Percentiles rank a stretch among this genome's conserved stretches.
Conservation (phyloP, 345 rosid species). For the Ceriops decandra region DNA sequence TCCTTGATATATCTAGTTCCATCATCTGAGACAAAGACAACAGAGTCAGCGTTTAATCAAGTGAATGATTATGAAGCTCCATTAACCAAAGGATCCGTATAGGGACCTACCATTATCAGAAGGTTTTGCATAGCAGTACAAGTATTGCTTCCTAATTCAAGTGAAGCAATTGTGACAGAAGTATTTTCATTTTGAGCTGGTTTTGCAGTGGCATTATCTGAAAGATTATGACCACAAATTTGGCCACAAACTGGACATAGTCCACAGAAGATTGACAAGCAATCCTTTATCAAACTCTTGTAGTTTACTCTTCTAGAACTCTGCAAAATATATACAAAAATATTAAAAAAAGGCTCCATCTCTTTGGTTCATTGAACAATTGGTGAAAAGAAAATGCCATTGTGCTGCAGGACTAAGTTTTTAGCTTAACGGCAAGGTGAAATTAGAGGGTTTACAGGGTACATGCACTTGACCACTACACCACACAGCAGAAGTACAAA, state of each 20-base stretch:
- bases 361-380: background rate
- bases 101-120: constrained; percentile 45
- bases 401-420: background rate
- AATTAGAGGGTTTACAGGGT: background rate
- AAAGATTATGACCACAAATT: constrained; percentile 9
- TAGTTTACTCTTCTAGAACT: constrained; percentile 68
- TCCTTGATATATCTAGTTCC: constrained; percentile 72
- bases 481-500: background rate
- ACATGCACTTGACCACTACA: background rate
- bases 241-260: constrained; percentile 31
- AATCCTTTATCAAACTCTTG: constrained; percentile 63
- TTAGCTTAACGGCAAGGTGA: background rate
- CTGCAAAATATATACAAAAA: constrained; percentile 35
- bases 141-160: constrained; percentile 44
- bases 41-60: background rate
- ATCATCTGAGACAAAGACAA: constrained; percentile 48
- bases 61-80: constrained; percentile 3
- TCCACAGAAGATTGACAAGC: constrained; percentile 49
- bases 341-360: background rate
- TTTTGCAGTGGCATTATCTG: constrained; percentile 19
- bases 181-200: constrained; percentile 24
- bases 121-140: constrained; percentile 56
- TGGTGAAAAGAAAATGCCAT: background rate
- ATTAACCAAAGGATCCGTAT: background rate
- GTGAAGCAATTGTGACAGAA: constrained; percentile 38